These are phyloP conservation scores for Phytophthora vignae DNA, from an alignment of 352 stramenopile genomes.

Conservation along the genomic window DNA sequence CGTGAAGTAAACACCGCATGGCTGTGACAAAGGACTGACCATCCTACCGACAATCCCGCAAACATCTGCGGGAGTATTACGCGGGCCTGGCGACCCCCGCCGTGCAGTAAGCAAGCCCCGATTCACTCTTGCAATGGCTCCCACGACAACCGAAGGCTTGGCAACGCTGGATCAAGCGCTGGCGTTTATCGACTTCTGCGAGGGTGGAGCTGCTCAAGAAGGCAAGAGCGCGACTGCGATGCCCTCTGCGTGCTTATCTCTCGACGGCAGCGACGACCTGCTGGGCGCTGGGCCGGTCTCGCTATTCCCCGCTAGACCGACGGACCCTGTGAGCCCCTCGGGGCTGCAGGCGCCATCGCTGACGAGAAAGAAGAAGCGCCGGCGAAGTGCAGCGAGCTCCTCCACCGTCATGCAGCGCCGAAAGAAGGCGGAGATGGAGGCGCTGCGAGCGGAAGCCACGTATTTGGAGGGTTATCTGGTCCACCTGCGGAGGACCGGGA, in stretches of 20 bases:
- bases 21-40: background rate
- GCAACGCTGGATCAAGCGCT: constrained; percentile 24
- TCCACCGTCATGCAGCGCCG: constrained; percentile 25
- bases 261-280: constrained; percentile 9
- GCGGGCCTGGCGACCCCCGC: background rate
- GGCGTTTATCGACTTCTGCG: constrained; percentile 23
- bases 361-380: constrained; percentile 5
- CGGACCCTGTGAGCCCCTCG: background rate
- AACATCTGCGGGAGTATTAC: background rate
- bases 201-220: background rate
- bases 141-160: background rate
- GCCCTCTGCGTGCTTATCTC: background rate
- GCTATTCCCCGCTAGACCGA: background rate
- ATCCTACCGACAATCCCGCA: constrained; percentile 12
- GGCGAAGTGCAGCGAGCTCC: constrained; percentile 17
- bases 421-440: constrained; percentile 24
- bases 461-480: constrained; percentile 9
- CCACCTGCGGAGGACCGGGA: background rate
- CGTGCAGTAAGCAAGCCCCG: background rate
- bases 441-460: constrained; percentile 16
- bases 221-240: background rate
- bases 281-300: background rate
- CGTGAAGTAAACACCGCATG: constrained; percentile 9
- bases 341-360: background rate
- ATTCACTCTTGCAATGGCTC: background rate